Conservation (phyloP, 768 basidiomycete genomes). For the Termitomyces sp. region DNA sequence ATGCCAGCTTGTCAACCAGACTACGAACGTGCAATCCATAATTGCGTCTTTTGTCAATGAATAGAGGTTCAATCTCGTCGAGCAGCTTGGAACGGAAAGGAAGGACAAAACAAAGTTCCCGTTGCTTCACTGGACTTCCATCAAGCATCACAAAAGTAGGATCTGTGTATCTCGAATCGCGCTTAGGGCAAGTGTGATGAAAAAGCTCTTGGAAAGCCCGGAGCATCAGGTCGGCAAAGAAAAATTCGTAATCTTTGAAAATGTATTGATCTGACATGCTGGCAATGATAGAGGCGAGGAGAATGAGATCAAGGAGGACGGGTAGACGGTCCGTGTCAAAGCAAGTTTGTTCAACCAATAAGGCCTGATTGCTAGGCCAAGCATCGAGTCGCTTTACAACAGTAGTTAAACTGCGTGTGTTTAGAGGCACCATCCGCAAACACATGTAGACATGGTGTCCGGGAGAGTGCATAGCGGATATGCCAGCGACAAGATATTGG, state of each 20-base stretch:
- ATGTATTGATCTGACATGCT: neutral
- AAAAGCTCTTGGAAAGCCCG: constrained; percentile 8
- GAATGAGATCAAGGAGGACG: constrained; percentile 6
- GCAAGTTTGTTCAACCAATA: constrained; percentile 7
- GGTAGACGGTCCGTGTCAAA: constrained; percentile 2
- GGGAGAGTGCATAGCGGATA: constrained; percentile 1
- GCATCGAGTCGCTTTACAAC: constrained; percentile 2
- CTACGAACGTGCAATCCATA: constrained; percentile 2
- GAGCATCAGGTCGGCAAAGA: constrained; percentile 5
- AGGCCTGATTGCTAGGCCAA: constrained; percentile 1
- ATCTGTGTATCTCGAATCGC: constrained; percentile 2
- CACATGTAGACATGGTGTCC: constrained; percentile 1
- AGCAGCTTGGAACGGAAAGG: constrained; percentile 6
- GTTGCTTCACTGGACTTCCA: neutral
- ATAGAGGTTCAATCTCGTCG: constrained; percentile 3
- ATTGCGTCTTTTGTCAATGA: neutral
- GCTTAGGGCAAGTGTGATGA: neutral
- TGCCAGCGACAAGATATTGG: constrained; percentile 3
- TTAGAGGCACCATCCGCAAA: neutral
- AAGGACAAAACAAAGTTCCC: constrained; percentile 4
- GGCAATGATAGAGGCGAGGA: constrained; percentile 2
- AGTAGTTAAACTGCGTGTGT: neutral
- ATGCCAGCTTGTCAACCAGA: neutral
- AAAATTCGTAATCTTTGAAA: constrained; percentile 6
- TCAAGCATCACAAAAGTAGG: constrained; percentile 7